Conservation (phyloP, 805 yeast species). For the Lipomyces orientalis region DNA sequence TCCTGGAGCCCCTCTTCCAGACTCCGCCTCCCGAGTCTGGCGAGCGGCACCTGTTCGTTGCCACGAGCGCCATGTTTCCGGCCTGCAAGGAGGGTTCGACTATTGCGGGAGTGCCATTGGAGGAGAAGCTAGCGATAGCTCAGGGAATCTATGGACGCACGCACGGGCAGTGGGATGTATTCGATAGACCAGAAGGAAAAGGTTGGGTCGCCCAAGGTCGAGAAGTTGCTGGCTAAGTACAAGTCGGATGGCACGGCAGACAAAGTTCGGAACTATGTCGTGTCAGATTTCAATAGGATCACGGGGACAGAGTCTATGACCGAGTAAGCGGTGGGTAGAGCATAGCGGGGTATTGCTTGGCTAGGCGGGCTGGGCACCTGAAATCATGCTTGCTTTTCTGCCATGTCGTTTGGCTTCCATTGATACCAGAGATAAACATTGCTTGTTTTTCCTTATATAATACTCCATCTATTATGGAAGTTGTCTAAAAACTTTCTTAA, state of each 20-base stretch:
- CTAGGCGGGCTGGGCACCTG: no score
- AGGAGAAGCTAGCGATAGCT: background rate
- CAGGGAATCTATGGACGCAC: background rate
- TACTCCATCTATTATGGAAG: no score
- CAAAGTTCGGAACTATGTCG: background rate
- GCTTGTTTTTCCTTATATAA: no score
- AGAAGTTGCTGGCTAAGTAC: background rate
- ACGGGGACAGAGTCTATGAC: background rate
- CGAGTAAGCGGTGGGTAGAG: background rate
- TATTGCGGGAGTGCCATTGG: slow-evolving; percentile 7
- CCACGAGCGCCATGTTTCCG: slow-evolving; percentile 9
- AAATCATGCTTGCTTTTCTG: no score
- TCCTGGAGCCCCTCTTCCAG: slow-evolving; percentile 5
- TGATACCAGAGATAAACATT: no score
- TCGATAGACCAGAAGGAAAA: background rate
- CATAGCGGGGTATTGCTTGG: no score
- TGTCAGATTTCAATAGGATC: background rate
- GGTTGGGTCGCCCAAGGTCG: slow-evolving; percentile 1
- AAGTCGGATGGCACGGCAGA: background rate
- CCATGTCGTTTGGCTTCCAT: no score
- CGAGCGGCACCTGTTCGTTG: slow-evolving; percentile 14
- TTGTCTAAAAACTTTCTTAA: no score
- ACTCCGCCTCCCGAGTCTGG: slow-evolving; percentile 2
- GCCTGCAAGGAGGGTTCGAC: background rate
- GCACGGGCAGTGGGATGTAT: slow-evolving; percentile 5